These are phyloP conservation scores for Ophiognomonia clavigignenti-juglandacearum DNA, from an alignment of 2,329 filamentous ascomycete genomes.

Conservation along the genomic window DNA sequence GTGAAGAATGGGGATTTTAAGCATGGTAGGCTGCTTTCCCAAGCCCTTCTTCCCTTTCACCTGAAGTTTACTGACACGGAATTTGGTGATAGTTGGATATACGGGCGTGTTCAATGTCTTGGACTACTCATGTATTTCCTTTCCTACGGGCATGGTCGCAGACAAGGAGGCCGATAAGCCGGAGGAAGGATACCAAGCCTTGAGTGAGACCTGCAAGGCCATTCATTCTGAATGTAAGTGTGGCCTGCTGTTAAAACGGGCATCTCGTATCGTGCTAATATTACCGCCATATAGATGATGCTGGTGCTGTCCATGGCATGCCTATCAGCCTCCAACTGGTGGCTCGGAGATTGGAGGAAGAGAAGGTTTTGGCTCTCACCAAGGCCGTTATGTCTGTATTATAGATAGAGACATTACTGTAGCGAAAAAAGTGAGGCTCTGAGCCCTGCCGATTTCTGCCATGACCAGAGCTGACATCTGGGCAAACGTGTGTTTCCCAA, in stretches of 20 bases:
- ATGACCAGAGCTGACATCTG: no score
- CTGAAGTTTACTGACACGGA: background rate
- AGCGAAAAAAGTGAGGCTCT: no score
- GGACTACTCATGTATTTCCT: constrained; percentile 43
- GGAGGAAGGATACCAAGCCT: constrained; percentile 25
- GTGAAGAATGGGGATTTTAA: constrained; percentile 38
- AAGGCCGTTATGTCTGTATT: constrained; percentile 18
- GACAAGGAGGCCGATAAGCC: constrained; percentile 34
- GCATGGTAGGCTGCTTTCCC: constrained; percentile 30
- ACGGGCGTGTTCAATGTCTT: constrained; percentile 46
- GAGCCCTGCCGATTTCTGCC: no score
- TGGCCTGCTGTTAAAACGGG: background rate
- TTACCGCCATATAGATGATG: constrained; percentile 30
- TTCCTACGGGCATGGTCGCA: constrained; percentile 36
- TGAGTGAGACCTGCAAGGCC: constrained; percentile 31
- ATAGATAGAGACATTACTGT: no score
- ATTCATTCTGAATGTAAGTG: constrained; percentile 39
- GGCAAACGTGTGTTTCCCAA: no score
- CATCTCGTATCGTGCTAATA: background rate
- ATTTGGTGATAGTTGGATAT: constrained; percentile 35
- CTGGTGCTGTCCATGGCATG: constrained; percentile 33
- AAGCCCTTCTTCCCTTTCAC: no score
- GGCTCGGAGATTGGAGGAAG: constrained; percentile 35
- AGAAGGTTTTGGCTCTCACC: constrained; percentile 33
- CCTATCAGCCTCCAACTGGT: constrained; percentile 37